A percentile compares a stretch with the other conserved stretches of the same genome.
phyloP scores from a whole-genome alignment of 805 yeast species.

The Saccharomycopsis sp. region DNA sequence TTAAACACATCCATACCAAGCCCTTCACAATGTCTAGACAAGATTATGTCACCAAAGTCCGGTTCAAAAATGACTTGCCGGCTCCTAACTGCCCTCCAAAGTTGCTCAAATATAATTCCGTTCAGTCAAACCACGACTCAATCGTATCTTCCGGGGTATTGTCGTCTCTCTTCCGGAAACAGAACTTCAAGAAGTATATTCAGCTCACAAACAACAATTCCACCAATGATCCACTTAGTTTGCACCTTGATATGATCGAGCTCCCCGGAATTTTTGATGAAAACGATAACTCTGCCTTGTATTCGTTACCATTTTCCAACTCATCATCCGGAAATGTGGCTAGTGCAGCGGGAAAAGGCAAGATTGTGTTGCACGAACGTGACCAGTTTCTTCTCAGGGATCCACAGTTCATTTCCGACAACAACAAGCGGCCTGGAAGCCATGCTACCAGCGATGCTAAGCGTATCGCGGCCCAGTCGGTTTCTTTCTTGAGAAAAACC shows the following conservation, averaged over 20 bases:
- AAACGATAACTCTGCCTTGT: conserved; percentile 41
- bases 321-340: conserved; percentile 21
- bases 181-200: conserved; percentile 59
- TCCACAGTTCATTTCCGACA: conserved; percentile 37
- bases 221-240: conserved; percentile 49
- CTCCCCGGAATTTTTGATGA: conserved; percentile 64
- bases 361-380: conserved; percentile 57
- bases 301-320: conserved; percentile 24
- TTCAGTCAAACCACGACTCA: conserved; percentile 35
- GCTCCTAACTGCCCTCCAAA: conserved; percentile 93
- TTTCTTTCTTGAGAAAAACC: conserved; percentile 87
- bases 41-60: conserved; percentile 72
- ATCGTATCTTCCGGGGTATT: conserved; percentile 50
- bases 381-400: conserved; percentile 75
- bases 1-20: no score
- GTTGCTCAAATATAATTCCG: conserved; percentile 47
- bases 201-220: conserved; percentile 45
- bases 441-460: conserved; percentile 23
- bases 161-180: conserved; percentile 66
- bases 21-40: conserved; percentile 39
- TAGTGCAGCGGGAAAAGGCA: conserved; percentile 27
- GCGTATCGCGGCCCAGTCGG: conserved; percentile 23
- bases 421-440: conserved; percentile 23
- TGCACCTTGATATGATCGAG: conserved; percentile 66
- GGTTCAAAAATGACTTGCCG: conserved; percentile 83